These are phyloP conservation scores for Lactarius trivialis DNA, from an alignment of 768 basidiomycete species.

Conservation along the genomic window DNA sequence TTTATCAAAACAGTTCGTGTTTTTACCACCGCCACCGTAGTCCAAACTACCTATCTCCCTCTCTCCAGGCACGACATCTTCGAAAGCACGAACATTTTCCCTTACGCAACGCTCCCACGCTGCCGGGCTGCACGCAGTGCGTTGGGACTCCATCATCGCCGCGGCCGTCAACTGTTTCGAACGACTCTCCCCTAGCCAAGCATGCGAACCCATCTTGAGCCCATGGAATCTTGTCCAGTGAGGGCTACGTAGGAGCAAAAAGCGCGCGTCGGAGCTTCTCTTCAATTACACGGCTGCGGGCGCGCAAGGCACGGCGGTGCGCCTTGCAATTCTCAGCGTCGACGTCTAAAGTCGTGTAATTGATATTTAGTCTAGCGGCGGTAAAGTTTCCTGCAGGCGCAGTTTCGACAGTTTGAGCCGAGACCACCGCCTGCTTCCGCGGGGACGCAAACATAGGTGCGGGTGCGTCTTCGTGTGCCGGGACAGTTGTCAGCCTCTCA, in stretches of 20 bases:
- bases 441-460: neutral
- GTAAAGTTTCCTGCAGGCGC: neutral
- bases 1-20: no score
- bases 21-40: no score
- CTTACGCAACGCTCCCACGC: neutral
- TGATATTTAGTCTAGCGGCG: neutral
- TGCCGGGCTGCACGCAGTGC: no score
- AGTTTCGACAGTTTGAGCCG: no score
- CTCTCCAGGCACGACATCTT: no score
- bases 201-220: neutral
- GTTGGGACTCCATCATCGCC: no score
- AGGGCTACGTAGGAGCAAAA: neutral
- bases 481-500: neutral
- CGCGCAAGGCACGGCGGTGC: constrained; percentile 9
- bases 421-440: neutral
- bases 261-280: constrained; percentile 9
- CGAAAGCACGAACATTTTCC: neutral
- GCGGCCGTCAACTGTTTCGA: neutral
- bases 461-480: neutral
- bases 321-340: neutral
- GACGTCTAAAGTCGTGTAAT: neutral
- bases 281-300: constrained; percentile 10
- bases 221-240: neutral
- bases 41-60: no score
- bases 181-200: neutral